Evolutionary conservation across 1,284 basidiomycete species (phyloP), one percentile per base, ranked within the genome.

Genomic region (Abortiporus biennis): DNA sequence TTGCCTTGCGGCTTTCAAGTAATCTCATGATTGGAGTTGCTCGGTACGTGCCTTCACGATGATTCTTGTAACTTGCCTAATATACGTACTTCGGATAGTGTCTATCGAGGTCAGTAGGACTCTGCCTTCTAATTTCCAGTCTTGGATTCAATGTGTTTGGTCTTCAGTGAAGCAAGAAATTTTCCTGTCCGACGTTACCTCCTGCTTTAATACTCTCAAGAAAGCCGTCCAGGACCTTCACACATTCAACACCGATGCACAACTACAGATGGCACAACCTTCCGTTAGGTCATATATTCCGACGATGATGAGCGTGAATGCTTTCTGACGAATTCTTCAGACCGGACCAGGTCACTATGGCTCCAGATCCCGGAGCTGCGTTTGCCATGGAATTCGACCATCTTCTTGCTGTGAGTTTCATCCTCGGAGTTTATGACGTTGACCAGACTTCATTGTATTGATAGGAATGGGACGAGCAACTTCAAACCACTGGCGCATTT

Each of bases 11-110:
- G 36, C 67, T 93, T 43, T 91, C 89, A 9, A 90, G 88, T 46
- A 89, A 89, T 56, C 64, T 94, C 25, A 81, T 94, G 69, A 81
- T 92, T 43, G 91, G 90, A 4, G 90, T 86, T 16, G 85, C 83
- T 17, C 78, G 91, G 90, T 92, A 58, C 49, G 75, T 53, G n/a
- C 15, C 43, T n/a, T 29, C 27, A 29, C 27, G n/a, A n/a, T n/a
- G 27, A 29, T 29, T 9, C 27, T 29, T n/a, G n/a, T n/a, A 8
- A n/a, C n/a, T 29, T 29, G 27, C 9, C n/a, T 29, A n/a, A n/a
- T 8, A 29, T n/a, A 29, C 27, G 27, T 29, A 9, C 27, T 17
- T 43, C 20, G 19, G 21, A 13, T 20, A 85, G 83, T 2, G 80
- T 85, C 3, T 88, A 85, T 58, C 85, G 81, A 77, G 79, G 84